phyloP scores from a whole-genome alignment of 768 basidiomycete species.

The Pisolithus albus region DNA sequence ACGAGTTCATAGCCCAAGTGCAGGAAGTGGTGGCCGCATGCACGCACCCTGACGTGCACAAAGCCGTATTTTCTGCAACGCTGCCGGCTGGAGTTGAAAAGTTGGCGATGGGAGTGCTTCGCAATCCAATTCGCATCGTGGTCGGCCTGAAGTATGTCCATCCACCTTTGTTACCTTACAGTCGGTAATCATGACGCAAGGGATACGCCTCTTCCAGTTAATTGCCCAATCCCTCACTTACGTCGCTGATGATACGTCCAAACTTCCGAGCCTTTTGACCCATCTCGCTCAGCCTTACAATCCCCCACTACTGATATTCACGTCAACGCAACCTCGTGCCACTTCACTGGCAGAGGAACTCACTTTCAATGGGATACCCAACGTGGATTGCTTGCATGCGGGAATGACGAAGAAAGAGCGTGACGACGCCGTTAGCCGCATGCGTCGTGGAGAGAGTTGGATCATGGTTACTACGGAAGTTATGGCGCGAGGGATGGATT shows the following conservation, averaged over 20 bases:
- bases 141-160: constrained; percentile 85
- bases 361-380: constrained; percentile 65
- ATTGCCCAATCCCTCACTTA: constrained; percentile 86
- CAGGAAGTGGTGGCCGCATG: constrained; percentile 83
- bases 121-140: constrained; percentile 86
- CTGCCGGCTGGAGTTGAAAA: constrained; percentile 85
- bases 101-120: constrained; percentile 77
- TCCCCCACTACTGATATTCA: constrained; percentile 88
- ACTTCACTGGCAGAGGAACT: constrained; percentile 77
- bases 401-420: constrained; percentile 84
- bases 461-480: constrained; percentile 95
- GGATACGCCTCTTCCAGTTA: constrained; percentile 89
- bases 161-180: background rate
- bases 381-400: constrained; percentile 88
- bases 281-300: constrained; percentile 79
- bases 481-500: constrained; percentile 98
- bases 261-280: constrained; percentile 79
- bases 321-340: constrained; percentile 82
- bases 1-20: constrained; percentile 83
- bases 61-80: constrained; percentile 92
- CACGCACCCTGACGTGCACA: constrained; percentile 61
- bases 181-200: constrained; percentile 33
- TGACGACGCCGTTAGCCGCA: constrained; percentile 75
- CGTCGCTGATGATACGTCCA: constrained; percentile 91
- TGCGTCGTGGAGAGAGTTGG: constrained; percentile 91